These are phyloP conservation scores for Maudiozyma serrabonitensis DNA, from an alignment of 805 yeast species.

Conservation along the genomic window DNA sequence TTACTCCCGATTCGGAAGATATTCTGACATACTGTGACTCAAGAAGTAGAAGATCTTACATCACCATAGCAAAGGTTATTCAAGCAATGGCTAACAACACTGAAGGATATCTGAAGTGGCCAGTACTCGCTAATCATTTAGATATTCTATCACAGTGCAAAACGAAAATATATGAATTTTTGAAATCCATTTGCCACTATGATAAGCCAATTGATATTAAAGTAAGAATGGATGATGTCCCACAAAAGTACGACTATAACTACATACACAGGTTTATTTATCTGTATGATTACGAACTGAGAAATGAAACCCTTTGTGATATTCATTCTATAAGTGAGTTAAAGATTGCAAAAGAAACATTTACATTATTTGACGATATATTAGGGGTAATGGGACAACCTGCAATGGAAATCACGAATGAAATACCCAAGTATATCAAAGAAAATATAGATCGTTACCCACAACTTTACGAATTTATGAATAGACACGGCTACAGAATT, in stretches of 20 bases:
- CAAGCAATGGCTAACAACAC: slow-evolving; percentile 83
- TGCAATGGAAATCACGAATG: slow-evolving; percentile 40
- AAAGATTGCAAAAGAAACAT: slow-evolving; percentile 13
- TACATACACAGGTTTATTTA: slow-evolving; percentile 41
- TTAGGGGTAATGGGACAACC: slow-evolving; percentile 50
- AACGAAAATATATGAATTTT: slow-evolving; percentile 31
- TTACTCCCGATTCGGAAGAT: slow-evolving; percentile 61
- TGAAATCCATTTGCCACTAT: slow-evolving; percentile 26
- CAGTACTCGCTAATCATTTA: slow-evolving; percentile 35
- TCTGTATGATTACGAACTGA: slow-evolving; percentile 34
- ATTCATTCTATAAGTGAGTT: slow-evolving; percentile 13
- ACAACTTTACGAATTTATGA: slow-evolving; percentile 62
- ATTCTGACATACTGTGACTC: slow-evolving; percentile 30
- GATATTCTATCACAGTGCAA: slow-evolving; percentile 33
- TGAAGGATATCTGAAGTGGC: slow-evolving; percentile 51
- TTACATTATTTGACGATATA: slow-evolving; percentile 35
- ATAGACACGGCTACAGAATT: slow-evolving; percentile 47
- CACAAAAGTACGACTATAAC: slow-evolving; percentile 21
- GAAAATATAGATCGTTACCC: slow-evolving; percentile 39
- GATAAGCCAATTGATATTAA: slow-evolving; percentile 12
- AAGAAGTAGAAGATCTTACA: slow-evolving; percentile 48
- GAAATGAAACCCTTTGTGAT: slow-evolving; percentile 15
- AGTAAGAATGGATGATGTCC: slow-evolving; percentile 13
- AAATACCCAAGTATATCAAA: slow-evolving; percentile 43
- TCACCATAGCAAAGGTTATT: slow-evolving; percentile 68